Base-by-base conservation (phyloP, 805 yeast genomes). In the Candida silvicultrix region DNA sequence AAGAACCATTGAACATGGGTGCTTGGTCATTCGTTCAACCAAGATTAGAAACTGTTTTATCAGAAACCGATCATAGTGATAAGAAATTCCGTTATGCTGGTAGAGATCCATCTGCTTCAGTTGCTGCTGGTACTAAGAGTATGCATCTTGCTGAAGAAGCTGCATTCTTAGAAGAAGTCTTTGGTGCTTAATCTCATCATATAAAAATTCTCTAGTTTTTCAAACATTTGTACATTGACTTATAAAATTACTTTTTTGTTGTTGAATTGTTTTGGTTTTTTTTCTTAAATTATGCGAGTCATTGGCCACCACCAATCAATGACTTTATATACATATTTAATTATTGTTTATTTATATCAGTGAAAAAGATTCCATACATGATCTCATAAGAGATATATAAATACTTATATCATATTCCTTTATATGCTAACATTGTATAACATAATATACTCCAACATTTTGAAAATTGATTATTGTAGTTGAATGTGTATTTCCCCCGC, bases 1-100 rank as follows among this genome's bases (percentile, higher is more conserved):
- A 94, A 73, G 99, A 94, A 77, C 98, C 98, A 60, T 77, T 94
- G 71, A 94, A 94, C 75, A 92, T 92, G 83, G 99, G 99, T 69
- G 73, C 87, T 40, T 89, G 85, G 85, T 63, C 84, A 21, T 89
- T 63, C 62, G 92, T 76, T 46, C 72, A 77, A 49, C 99, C 97
- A 66, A 86, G 99, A 73, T 68, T 94, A 45, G 71, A 73, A 49
- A 86, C 95, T 40, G 76, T 83, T 38, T 68, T 92, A 68, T 75
- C 75, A 56, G 89, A 89, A 71, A 84, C 96, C 50, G 72, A 72
- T 50, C 83, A 85, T 71, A 70, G 77, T 59, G 81, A 73, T 56
- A 60, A 69, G 55, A 61, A 62, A 18, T 64, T 85, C 49, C 83
- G 97, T 70, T 94, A 87, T 65, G 95, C 95, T 55, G 99, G 99